A percentile compares a stretch with the other conserved stretches of the same genome.
Evolutionary conservation across 768 basidiomycete species (phyloP).

Genomic region (Mycena alexandri): DNA sequence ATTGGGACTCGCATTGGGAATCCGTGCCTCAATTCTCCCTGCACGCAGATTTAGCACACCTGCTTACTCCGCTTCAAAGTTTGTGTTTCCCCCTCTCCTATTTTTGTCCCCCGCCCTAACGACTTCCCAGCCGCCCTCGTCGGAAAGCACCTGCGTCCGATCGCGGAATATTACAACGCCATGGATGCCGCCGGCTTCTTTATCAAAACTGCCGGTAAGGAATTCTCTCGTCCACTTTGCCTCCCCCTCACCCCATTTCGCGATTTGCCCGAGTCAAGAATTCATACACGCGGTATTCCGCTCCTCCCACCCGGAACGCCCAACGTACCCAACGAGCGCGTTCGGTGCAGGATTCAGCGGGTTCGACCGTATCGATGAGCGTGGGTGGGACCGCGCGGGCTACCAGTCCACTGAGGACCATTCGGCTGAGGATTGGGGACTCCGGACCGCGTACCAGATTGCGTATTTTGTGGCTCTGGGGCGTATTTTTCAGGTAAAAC

Average conservation of each 20-base stretch:
- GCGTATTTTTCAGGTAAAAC: conserved; percentile 35
- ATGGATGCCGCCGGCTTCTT: conserved; percentile 37
- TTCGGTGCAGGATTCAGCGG: conserved; percentile 37
- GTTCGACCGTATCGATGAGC: conserved; percentile 32
- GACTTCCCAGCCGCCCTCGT: conserved; percentile 18
- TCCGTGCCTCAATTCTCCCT: conserved; percentile 6
- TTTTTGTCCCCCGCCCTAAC: background rate
- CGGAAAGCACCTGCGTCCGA: conserved; percentile 12
- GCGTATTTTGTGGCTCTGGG: conserved; percentile 33
- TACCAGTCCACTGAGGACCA: conserved; percentile 18
- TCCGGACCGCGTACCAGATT: conserved; percentile 30
- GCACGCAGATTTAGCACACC: background rate
- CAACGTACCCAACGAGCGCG: conserved; percentile 15
- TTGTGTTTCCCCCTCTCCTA: background rate
- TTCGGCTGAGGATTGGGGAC: conserved; percentile 22
- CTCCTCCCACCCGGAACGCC: conserved; percentile 12
- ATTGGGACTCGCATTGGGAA: conserved; percentile 31
- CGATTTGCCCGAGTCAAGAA: no score
- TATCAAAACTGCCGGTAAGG: conserved; percentile 16
- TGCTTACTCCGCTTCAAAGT: conserved; percentile 23
- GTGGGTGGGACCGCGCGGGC: conserved; percentile 33
- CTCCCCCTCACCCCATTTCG: no score
- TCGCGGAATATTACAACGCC: conserved; percentile 15
- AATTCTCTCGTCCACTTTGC: background rate
- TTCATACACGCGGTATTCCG: conserved; percentile 5